phyloP scores from a whole-genome alignment of 148 eudicot species.

The Diospyros kaki region DNA sequence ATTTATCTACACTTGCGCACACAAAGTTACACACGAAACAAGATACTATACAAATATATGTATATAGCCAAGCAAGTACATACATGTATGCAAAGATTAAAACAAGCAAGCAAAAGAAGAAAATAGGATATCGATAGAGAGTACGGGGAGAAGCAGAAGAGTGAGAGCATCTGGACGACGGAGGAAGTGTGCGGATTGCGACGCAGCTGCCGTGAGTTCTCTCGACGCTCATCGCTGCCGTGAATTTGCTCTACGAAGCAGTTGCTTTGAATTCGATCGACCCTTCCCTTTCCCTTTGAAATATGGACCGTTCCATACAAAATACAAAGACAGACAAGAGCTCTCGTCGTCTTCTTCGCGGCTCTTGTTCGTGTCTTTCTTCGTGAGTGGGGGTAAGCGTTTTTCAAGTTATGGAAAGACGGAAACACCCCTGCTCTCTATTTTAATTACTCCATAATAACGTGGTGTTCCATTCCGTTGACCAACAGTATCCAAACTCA shows the following conservation, averaged over 20 bases:
- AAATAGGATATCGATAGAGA: background rate
- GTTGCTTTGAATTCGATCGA: background rate
- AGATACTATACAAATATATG: background rate
- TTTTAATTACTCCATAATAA: too few species aligned
- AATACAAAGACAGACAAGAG: background rate
- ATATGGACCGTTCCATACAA: background rate
- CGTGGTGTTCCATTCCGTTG: too few species aligned
- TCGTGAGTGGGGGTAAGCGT: background rate
- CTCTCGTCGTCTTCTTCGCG: conserved; percentile 5
- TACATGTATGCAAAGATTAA: background rate
- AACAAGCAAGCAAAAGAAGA: background rate
- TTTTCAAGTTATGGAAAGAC: background rate
- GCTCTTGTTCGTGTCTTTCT: background rate
- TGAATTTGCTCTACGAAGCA: background rate
- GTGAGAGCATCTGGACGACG: background rate
- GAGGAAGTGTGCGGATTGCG: conserved; percentile 8
- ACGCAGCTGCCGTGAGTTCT: conserved; percentile 14
- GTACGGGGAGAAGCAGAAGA: conserved; percentile 17
- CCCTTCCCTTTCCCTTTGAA: background rate
- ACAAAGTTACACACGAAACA: background rate
- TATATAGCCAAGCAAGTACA: background rate
- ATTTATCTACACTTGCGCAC: background rate
- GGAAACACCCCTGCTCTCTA: background rate
- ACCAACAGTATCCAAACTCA: too few species aligned
- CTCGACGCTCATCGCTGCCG: conserved; percentile 4